Conservation (phyloP, 192 early-diverging fungal genomes). For the Coemansia sp. region DNA sequence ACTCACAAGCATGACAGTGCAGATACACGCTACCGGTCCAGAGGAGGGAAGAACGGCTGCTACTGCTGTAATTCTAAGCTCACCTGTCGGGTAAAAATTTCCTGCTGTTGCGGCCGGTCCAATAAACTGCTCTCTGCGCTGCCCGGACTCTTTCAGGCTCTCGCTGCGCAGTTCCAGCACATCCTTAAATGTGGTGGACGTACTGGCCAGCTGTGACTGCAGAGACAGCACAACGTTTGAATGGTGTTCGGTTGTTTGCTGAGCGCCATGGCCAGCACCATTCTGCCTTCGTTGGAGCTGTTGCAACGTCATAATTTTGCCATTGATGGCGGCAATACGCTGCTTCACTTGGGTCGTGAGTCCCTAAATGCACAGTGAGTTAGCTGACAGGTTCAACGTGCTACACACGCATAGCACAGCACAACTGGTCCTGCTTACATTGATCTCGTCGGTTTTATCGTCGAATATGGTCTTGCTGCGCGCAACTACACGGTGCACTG, state of each 20-base stretch:
- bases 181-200: constrained; percentile 88
- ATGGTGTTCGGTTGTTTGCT: constrained; percentile 87
- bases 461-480: constrained; percentile 95
- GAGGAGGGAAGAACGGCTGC: background rate
- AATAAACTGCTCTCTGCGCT: constrained; percentile 88
- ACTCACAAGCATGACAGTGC: background rate
- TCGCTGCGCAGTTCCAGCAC: constrained; percentile 93
- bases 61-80: constrained; percentile 1
- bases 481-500: constrained; percentile 57
- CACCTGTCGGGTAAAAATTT: constrained; percentile 37
- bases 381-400: no score
- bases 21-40: background rate
- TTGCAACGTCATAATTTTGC: constrained; percentile 88
- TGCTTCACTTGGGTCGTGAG: constrained; percentile 91
- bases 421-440: constrained; percentile 44
- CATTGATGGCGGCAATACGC: constrained; percentile 91
- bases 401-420: background rate
- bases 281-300: constrained; percentile 53
- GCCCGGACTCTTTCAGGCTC: constrained; percentile 93
- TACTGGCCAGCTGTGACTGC: constrained; percentile 88
- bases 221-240: constrained; percentile 87
- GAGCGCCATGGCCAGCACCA: constrained; percentile 57
- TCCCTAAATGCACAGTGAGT: constrained; percentile 52
- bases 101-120: constrained; percentile 27
- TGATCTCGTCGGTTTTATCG: constrained; percentile 94